Evolutionary conservation across 306 rosid species (phyloP), one percentile per base, ranked within the genome.

Genomic region (Glycyrrhiza uralensis): DNA sequence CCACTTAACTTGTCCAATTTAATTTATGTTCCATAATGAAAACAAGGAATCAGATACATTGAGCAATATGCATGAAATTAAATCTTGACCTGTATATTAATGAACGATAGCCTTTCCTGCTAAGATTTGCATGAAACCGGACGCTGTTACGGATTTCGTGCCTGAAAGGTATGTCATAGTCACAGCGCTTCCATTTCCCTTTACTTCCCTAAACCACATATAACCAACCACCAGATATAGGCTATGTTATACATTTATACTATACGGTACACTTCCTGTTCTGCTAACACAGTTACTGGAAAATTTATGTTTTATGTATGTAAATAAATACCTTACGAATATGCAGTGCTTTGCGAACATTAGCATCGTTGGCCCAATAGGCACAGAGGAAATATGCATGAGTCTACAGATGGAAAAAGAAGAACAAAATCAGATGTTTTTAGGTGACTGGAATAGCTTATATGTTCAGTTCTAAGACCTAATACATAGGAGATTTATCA

Each of bases 121-220:
- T 84, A 22, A 86, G 76, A 57, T 88, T 79, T 35, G 23, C 64
- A 66, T 85, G 93, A 69, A 73, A 82, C 1, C 9, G 22, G 18
- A 65, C 39, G 70, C 74, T 70, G 71, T 20, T 45, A 1, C 0
- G 0, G 2, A 69, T 6, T 4, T 81, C 87, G 0, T 0, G 0
- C 3, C 38, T 29, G 19, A 76, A 69, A 45, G 19, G 32, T 2
- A 47, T 0, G 3, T 0, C 30, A 1, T 0, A 2, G 29, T 9
- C 23, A 24, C 92, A 89, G 17, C 92, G 72, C 4, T 54, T 1
- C 96, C 96, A 89, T 45, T 79, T 17, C 7, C 77, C 77, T 26
- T 52, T 75, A 42, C 70, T 76, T 52, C 61, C 87, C 92, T 89
- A 60, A 65, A 66, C n/a, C 28, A 26, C 30, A 54, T 35, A 22